Evolutionary conservation across 31 red algal species (phyloP).

Genomic region (Porphyra umbilicalis): DNA sequence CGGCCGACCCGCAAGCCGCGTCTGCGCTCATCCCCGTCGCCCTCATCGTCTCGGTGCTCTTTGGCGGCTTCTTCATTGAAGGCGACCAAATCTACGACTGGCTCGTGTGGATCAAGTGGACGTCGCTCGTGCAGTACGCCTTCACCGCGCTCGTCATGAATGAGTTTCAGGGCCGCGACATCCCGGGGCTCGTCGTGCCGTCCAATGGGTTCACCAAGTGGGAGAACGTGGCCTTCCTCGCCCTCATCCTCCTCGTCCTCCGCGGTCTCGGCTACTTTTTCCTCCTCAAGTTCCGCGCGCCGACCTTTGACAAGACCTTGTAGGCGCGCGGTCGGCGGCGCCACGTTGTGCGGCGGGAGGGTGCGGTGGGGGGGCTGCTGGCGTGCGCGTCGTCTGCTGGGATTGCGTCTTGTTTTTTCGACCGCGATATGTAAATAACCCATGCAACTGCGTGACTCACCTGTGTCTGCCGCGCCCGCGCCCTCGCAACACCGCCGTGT

Average conservation of each 20-base stretch:
- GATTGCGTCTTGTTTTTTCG: too few relatives aligned
- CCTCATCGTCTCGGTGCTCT: slow-evolving; percentile 74
- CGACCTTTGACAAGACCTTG: slow-evolving; percentile 60
- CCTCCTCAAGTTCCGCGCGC: slow-evolving; percentile 49
- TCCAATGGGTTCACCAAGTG: slow-evolving; percentile 34
- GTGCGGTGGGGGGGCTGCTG: too few relatives aligned
- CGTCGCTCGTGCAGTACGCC: slow-evolving; percentile 81
- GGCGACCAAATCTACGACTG: slow-evolving; percentile 48
- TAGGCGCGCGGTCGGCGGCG: neutral
- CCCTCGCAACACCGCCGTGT: too few relatives aligned
- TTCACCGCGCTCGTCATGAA: slow-evolving; percentile 70
- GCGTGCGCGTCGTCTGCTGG: too few relatives aligned
- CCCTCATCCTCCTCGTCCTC: slow-evolving; percentile 34
- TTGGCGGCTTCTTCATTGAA: slow-evolving; percentile 91
- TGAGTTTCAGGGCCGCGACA: slow-evolving; percentile 41
- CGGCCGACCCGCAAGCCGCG: slow-evolving; percentile 76
- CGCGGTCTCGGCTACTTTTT: slow-evolving; percentile 54
- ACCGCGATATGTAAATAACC: too few relatives aligned
- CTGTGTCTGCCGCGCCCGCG: too few relatives aligned
- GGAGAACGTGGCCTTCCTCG: slow-evolving; percentile 41
- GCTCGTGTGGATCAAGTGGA: slow-evolving; percentile 70
- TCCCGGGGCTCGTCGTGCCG: slow-evolving; percentile 2
- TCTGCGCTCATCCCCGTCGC: slow-evolving; percentile 77
- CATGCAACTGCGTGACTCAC: too few relatives aligned
- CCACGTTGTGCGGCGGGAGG: too few relatives aligned